These are phyloP conservation scores for Umbellularia californica DNA, from an alignment of 164 flowering plant genomes.

Conservation along the genomic window DNA sequence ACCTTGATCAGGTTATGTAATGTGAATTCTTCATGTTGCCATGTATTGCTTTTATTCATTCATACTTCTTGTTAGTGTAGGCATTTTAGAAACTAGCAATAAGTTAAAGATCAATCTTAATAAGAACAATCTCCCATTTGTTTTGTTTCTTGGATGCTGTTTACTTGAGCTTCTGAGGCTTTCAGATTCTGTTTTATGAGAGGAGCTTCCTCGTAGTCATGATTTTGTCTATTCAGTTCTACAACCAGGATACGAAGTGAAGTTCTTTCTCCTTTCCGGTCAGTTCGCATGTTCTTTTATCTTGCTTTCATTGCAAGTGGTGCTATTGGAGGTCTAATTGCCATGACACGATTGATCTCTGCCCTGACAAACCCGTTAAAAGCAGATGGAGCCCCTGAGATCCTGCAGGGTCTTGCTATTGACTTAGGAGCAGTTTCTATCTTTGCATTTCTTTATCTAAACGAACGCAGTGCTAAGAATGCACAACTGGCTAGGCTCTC, in stretches of 20 bases:
- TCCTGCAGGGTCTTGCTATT: slow-evolving; percentile 60
- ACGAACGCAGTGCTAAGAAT: slow-evolving; percentile 67
- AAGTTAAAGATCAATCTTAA: too few species aligned
- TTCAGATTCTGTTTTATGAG: background rate
- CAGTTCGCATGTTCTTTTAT: slow-evolving; percentile 94
- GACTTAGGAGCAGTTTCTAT: slow-evolving; percentile 74
- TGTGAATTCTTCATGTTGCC: background rate
- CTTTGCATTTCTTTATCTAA: slow-evolving; percentile 67
- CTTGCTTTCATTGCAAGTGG: slow-evolving; percentile 90
- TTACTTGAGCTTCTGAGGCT: background rate
- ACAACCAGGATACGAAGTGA: slow-evolving; percentile 85
- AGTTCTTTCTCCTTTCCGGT: slow-evolving; percentile 89
- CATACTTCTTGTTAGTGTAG: too few species aligned
- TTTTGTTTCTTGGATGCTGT: background rate
- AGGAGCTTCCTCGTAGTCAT: background rate
- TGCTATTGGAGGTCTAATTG: slow-evolving; percentile 75
- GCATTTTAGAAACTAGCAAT: too few species aligned
- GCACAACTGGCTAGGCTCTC: slow-evolving; percentile 78
- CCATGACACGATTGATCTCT: slow-evolving; percentile 55
- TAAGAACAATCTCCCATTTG: background rate
- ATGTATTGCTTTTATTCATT: background rate
- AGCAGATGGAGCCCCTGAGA: slow-evolving; percentile 51
- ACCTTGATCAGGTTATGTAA: too few species aligned
- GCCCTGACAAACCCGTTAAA: slow-evolving; percentile 60
- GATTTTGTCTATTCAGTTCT: slow-evolving; percentile 57